Evolutionary conservation across 108 stramenopile genomes (phyloP), one percentile per base, ranked within the genome.

Genomic region (Pseudonitzschia delicatissima): DNA sequence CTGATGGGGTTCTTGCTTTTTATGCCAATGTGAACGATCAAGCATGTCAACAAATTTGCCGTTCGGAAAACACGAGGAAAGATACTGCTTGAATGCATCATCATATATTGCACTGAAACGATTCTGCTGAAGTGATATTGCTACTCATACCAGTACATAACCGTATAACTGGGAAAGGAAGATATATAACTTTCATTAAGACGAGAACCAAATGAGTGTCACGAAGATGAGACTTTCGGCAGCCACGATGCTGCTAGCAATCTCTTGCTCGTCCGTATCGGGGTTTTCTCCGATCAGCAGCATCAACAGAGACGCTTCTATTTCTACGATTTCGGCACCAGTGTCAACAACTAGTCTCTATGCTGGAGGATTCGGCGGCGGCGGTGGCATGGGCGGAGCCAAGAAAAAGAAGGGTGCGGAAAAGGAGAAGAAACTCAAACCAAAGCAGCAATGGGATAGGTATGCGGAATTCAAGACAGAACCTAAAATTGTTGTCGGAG

Each of bases 381-480:
- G 45, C 27, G 23, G 23, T 13, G 12, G 28, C 23, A 5, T 15
- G 5, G 45, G 27, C 47, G 29, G 40, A 15, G 29, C 71, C 57
- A 71, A 68, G 11, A 57, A 72, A 29, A 44, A 25, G 8, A 34
- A 42, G 13, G 62, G 58, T 49, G 13, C 27, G 5, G 66, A 53
- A 40, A 71, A 66, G 42, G 62, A 69, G 26, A 40, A 32, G 0
- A 78, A 78, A 29, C 55, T 73, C 17, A 78, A 78, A 40, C 72
- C 72, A 4, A 78, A 78, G 57, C 68, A 63, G 33, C 77, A 78
- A 62, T 92, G 91, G 91, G 91, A 87, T 80, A 76, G 90, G 37
- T 92, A 85, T 52, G 34, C 58, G 29, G 77, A 71, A 26, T 34
- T 91, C 47, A 88, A 87, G 64, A 59, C 74, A 35, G 77, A 75